Evolutionary conservation across 108 stramenopile species (phyloP).

Genomic region (Cyclotella cryptica): DNA sequence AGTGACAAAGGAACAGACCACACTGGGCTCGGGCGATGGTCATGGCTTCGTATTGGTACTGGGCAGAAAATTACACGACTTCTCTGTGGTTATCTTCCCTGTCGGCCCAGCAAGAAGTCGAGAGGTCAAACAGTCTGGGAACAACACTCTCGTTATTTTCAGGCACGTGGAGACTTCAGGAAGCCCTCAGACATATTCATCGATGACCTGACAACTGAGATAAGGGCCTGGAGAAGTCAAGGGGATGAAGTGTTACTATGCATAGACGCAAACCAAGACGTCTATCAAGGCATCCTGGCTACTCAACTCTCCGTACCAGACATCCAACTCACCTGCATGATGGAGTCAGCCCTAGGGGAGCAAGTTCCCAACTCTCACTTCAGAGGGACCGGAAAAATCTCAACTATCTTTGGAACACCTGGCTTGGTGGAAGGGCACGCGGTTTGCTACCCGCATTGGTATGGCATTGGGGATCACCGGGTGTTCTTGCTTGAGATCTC

Average conservation of each 20-base stretch:
- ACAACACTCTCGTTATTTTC: not conserved
- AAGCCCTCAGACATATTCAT: not conserved
- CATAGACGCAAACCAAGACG: too few relatives aligned
- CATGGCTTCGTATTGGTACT: not conserved
- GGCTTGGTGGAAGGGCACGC: too few relatives aligned
- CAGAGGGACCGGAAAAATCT: too few relatives aligned
- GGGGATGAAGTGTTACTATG: not conserved
- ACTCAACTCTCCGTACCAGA: not conserved
- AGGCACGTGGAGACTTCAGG: constrained; percentile 6
- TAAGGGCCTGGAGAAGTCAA: not conserved
- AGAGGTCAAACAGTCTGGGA: constrained; percentile 1
- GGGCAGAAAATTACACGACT: not conserved
- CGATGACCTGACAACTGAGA: not conserved
- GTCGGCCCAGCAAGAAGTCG: not conserved
- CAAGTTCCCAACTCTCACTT: too few relatives aligned
- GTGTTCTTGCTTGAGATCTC: too few relatives aligned
- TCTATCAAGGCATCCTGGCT: too few relatives aligned
- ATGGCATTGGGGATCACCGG: too few relatives aligned
- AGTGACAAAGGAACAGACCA: too few relatives aligned
- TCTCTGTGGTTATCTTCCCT: not conserved
- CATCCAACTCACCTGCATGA: too few relatives aligned
- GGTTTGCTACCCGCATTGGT: too few relatives aligned
- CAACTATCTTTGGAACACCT: not conserved
- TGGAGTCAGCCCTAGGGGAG: too few relatives aligned
- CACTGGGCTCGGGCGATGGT: not conserved